Evolutionary conservation across 2,329 filamentous ascomycete genomes (phyloP), one percentile per base, ranked within the genome.

Genomic region (Mollisiaceae sp.): DNA sequence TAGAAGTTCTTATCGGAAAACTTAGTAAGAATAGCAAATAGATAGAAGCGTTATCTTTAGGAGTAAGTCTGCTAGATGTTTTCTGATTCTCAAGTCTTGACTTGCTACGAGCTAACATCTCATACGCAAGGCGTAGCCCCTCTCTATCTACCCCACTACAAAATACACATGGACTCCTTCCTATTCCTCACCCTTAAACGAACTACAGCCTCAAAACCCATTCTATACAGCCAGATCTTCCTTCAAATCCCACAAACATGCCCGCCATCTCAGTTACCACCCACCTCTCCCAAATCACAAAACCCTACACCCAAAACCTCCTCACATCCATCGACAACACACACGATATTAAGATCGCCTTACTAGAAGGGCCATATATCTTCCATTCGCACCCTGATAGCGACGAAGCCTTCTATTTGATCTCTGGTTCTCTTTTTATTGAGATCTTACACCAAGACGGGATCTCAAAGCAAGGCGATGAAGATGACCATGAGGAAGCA

Each of bases 281-380:
- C 1, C 59, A 72, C 8, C 68, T 77, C 52, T 71, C 70, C 15
- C 73, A 70, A 8, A 76, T 77, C 60, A 71, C 71, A 0, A 72
- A 75, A 36, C 70, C 62, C 1, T 78, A 75, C 74, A 72, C 74
- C 0, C 77, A 76, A 0, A 75, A 72, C 1, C 72, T 78, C 18
- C 68, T 79, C 50, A 76, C 76, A 8, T 67, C 67, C 1, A 64
- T 79, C 59, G 78, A 80, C 67, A 24, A 58, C 9, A 71, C 76
- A n/a, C 74, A 78, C 24, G 77, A 81, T 35, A 74, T 81, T 59
- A 79, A 80, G 67, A 71, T 81, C 52, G 79, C 77, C 59, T 79
- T 78, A 27, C 74, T 80, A 6, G 73, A 79, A 63, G 79, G 78
- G 1, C 67, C 70, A 14, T 81, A 81, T 52, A 75, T 81, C 24